These are phyloP conservation scores for Lentinula lateritia DNA, from an alignment of 768 basidiomycete species.

Conservation along the genomic window DNA sequence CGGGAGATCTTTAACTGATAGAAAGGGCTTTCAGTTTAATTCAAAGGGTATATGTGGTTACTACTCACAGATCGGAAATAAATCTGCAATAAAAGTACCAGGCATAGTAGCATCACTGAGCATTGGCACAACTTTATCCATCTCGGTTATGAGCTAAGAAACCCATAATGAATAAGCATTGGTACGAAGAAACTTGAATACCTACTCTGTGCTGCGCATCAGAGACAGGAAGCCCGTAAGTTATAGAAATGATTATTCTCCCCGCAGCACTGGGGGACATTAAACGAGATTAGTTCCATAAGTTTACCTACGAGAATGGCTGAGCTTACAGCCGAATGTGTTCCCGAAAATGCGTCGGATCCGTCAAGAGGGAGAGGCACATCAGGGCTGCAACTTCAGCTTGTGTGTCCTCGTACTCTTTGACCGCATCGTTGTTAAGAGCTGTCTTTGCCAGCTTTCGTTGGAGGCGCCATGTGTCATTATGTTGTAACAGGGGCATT, in stretches of 20 bases:
- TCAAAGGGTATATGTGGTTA: not conserved
- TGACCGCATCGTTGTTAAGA: slow-evolving; percentile 22
- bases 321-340: slow-evolving; percentile 13
- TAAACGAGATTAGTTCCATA: not conserved
- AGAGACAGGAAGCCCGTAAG: slow-evolving; percentile 18
- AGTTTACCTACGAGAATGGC: too few species aligned
- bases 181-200: not conserved
- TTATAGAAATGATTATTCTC: slow-evolving; percentile 17
- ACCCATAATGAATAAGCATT: not conserved
- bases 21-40: not conserved
- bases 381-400: slow-evolving; percentile 18
- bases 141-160: slow-evolving; percentile 21
- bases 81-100: slow-evolving; percentile 23
- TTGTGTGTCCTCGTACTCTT: slow-evolving; percentile 24
- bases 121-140: slow-evolving; percentile 20
- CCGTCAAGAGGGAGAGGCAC: slow-evolving; percentile 8
- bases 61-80: slow-evolving; percentile 19
- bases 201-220: slow-evolving; percentile 16
- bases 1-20: slow-evolving; percentile 19
- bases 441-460: slow-evolving; percentile 23
- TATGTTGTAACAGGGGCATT: slow-evolving; percentile 14
- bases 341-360: slow-evolving; percentile 14
- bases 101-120: slow-evolving; percentile 18
- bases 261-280: slow-evolving; percentile 9
- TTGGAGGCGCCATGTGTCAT: slow-evolving; percentile 18